Base-by-base conservation (phyloP, 495 filamentous ascomycete species). In the Xanthoparmelia taractica region DNA sequence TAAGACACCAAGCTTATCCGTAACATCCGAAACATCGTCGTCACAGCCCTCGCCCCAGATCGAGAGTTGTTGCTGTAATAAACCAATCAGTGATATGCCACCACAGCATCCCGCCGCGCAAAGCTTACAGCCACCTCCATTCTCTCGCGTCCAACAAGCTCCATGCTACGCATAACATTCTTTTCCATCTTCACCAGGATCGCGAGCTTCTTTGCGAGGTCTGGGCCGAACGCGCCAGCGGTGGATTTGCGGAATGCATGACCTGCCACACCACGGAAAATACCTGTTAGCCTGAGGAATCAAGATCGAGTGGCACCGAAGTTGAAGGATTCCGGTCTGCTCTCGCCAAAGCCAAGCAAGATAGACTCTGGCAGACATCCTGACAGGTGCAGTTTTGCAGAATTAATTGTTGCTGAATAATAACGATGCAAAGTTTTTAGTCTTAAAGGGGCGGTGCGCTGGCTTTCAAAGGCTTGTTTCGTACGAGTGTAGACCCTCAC, bases 171-270 rank as follows among this genome's bases (percentile, higher is more conserved):
- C 94, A 98, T 98, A 56, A 96, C 88, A 71, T 98, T 97, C 88
- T 98, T 98, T 79, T 98, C 94, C 95, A 98, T 97, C 82, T 98
- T 97, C 64, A 98, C 94, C 41, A 98, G 84, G 80, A 96, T 90
- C 33, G 92, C 87, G 61, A 98, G 85, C 84, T 98, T 98, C 81
- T 94, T 93, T 60, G 95, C 88, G 37, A 98, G 87, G 62, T 98
- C 94, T 62, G 94, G 95, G 63, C 94, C 95, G 75, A 95, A 97
- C 71, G 91, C 90, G 63, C 94, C 94, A 62, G 92, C 93, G 58
- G 92, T 81, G 60, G 88, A 89, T 74, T 89, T 89, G 71, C 94
- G 90, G 74, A 97, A 87, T 59, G 88, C 90, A 89, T 97, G 94
- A 72, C 93, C 94, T 97, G 72, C 57, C 69, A 58, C 52, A 63